A percentile compares a stretch with the other conserved stretches of the same genome.
These are phyloP conservation scores for Malus sieversii DNA, from an alignment of 306 rosid genomes.

Conservation along the genomic window DNA sequence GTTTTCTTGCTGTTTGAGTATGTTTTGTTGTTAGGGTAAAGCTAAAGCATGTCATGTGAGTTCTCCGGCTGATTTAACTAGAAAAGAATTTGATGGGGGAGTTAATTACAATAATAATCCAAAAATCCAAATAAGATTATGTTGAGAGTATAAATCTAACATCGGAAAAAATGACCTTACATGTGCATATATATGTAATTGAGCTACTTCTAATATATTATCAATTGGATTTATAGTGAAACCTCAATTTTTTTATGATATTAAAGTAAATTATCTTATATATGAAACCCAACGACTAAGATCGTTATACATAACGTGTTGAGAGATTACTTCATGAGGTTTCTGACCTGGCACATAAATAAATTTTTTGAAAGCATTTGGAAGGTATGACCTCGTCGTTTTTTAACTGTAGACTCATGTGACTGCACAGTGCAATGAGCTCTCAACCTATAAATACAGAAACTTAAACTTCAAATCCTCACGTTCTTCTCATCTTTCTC, in stretches of 20 bases:
- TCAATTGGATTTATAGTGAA: fast-evolving
- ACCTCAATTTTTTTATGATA: too few species aligned
- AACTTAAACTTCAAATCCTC: not conserved
- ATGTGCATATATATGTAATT: too few species aligned
- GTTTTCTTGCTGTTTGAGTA: not conserved
- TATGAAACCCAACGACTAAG: too few species aligned
- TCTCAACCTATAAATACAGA: constrained; percentile 26
- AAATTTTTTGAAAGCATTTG: not conserved
- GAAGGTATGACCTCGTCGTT: constrained; percentile 10
- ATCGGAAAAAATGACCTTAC: too few species aligned
- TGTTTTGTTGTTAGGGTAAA: not conserved
- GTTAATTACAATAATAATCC: too few species aligned
- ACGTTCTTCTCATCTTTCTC: too few species aligned
- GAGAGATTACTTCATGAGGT: too few species aligned
- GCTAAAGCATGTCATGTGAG: constrained; percentile 7
- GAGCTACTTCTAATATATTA: too few species aligned
- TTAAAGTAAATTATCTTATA: too few species aligned
- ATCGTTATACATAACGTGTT: fast-evolving
- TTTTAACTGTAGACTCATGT: constrained; percentile 39
- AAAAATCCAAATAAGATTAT: too few species aligned
- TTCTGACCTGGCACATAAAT: too few species aligned
- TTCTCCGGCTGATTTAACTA: not conserved
- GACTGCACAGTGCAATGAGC: constrained; percentile 19
- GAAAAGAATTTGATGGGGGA: not conserved
- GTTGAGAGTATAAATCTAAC: too few species aligned